Base-by-base conservation (phyloP, 2,329 filamentous ascomycete genomes). In the Diaporthe batatas region DNA sequence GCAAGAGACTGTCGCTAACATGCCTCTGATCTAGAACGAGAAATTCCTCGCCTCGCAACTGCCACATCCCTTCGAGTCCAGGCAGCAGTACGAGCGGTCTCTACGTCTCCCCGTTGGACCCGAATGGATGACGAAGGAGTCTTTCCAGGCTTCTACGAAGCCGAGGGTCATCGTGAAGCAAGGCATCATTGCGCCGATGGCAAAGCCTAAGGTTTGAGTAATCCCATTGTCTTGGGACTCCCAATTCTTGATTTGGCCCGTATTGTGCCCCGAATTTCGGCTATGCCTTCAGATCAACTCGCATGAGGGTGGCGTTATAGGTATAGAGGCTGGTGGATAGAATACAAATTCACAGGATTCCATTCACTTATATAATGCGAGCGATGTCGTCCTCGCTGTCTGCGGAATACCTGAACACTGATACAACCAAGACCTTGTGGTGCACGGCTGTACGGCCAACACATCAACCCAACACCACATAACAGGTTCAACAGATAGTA, bases 71-170 rank as follows among this genome's bases (percentile, higher is more conserved):
- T 98, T 95, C 82, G 96, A 98, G 86, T 94, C 89, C 36, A 89
- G 88, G 77, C 89, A 93, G 79, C 95, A 98, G 86, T 98, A 98
- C 83, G 96, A 99, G 86, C 87, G 96, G 67, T 93, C 93, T 76
- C 85, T 98, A 73, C 88, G 96, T 55, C 84, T 98, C 76, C 96
- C 96, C 1, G 90, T 98, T 74, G 96, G 96, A 1, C 94, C 93
- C 21, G 96, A 99, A 83, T 99, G 96, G 95, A 91, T 92, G 77
- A 98, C 96, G n/a, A 98, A 98, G 89, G 91, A 94, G 85, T 94
- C 93, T 18, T 96, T 96, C 88, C 95, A 98, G 86, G 91, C 93
- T 77, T 90, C 90, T 74, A 97, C 93, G 73, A 97, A 96, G 88
- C 96, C 96, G 73, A 91, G 94, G 78, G 89, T 98, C 76, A 86